Evolutionary conservation across 1,284 basidiomycete species (phyloP).

Genomic region (Pseudozyma pruni): DNA sequence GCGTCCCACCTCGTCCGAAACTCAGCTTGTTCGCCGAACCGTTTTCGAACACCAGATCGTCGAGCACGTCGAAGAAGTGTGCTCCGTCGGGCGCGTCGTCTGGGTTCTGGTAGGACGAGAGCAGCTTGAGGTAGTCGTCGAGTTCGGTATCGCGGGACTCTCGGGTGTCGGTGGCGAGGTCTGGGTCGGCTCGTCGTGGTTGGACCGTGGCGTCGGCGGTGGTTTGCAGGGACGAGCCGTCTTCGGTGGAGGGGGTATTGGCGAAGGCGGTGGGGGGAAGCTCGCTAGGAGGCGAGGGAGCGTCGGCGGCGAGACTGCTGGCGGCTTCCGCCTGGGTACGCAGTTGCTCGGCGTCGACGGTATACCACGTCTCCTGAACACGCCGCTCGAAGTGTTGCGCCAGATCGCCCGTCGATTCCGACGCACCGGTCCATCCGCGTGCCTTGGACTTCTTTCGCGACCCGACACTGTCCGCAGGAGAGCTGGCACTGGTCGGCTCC

Average conservation of each 20-base stretch:
- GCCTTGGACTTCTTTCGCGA: slow-evolving; percentile 16
- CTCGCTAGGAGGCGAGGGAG: slow-evolving; percentile 1
- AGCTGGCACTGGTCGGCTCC: slow-evolving; percentile 8
- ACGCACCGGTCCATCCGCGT: slow-evolving; percentile 39
- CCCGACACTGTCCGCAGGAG: slow-evolving; percentile 9
- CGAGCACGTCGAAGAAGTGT: slow-evolving; percentile 41
- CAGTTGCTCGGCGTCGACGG: slow-evolving; percentile 19
- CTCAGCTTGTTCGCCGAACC: slow-evolving; percentile 13
- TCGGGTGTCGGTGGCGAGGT: slow-evolving; percentile 3
- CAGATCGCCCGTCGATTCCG: slow-evolving; percentile 41
- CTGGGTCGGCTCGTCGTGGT: no score
- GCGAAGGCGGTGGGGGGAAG: background rate
- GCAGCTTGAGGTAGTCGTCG: slow-evolving; percentile 39
- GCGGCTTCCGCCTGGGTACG: slow-evolving; percentile 16
- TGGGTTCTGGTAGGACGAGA: slow-evolving; percentile 47
- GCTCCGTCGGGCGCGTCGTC: slow-evolving; percentile 36
- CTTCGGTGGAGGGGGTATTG: slow-evolving; percentile 24
- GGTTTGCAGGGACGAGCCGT: slow-evolving; percentile 21
- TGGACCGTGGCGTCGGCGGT: slow-evolving; percentile 10
- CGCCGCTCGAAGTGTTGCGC: slow-evolving; percentile 43
- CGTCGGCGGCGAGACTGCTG: slow-evolving; percentile 13
- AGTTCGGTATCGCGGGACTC: slow-evolving; percentile 26
- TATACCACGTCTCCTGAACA: slow-evolving; percentile 36
- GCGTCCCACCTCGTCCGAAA: slow-evolving; percentile 8
- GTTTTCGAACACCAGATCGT: slow-evolving; percentile 43